These are phyloP conservation scores for Parachaetomium inaequale DNA, from an alignment of 495 filamentous ascomycete species.

Conservation along the genomic window DNA sequence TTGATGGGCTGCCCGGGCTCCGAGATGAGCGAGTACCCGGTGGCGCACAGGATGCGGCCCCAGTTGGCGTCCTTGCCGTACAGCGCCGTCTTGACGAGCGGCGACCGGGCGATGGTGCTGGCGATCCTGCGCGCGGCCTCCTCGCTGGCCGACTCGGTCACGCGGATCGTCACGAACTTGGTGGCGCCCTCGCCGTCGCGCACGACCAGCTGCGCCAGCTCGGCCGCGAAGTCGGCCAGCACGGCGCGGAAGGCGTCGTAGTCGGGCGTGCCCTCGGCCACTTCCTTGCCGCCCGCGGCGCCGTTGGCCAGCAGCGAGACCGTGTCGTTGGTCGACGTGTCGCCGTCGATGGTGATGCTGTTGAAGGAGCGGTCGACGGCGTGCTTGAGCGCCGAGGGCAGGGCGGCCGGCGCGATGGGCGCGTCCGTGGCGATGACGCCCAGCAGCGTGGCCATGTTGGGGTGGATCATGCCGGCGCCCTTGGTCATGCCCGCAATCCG, in stretches of 20 bases:
- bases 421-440: slow-evolving; percentile 93
- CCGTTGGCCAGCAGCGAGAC: slow-evolving; percentile 92
- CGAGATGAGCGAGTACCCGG: slow-evolving; percentile 79
- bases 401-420: slow-evolving; percentile 64
- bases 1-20: slow-evolving; percentile 51
- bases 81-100: slow-evolving; percentile 93
- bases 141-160: slow-evolving; percentile 66
- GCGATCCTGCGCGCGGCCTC: slow-evolving; percentile 67
- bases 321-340: slow-evolving; percentile 96
- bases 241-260: slow-evolving; percentile 62
- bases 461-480: slow-evolving; percentile 98
- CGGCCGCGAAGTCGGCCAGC: slow-evolving; percentile 72
- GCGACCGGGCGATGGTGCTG: slow-evolving; percentile 84
- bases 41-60: slow-evolving; percentile 91
- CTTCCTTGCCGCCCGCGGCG: slow-evolving; percentile 72
- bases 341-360: slow-evolving; percentile 93
- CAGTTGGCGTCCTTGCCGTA: slow-evolving; percentile 98
- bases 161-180: slow-evolving; percentile 94
- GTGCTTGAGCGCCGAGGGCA: slow-evolving; percentile 66
- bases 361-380: slow-evolving; percentile 89
- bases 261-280: slow-evolving; percentile 56
- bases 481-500: slow-evolving; percentile 94
- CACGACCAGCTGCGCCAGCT: slow-evolving; percentile 88
- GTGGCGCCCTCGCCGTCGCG: slow-evolving; percentile 97
- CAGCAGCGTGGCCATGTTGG: slow-evolving; percentile 96